Base-by-base conservation (phyloP, 352 stramenopile genomes). In the Pythium chondricola region DNA sequence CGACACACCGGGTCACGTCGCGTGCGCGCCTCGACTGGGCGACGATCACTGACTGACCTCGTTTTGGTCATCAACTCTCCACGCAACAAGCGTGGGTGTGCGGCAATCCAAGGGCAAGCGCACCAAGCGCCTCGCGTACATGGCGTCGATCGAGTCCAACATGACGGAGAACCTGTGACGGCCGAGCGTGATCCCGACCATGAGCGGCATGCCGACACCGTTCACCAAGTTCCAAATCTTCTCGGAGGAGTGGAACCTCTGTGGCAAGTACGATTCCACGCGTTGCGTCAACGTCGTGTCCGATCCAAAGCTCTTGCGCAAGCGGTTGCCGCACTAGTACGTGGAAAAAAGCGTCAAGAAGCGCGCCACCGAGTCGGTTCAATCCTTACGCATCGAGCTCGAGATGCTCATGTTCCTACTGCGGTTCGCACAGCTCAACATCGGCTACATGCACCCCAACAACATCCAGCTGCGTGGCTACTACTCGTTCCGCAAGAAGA, bases 221-320 rank as follows among this genome's bases (percentile, higher is more conserved):
- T 85, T 85, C 41, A 80, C 60, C 13, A 67, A 46, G 3, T 57
- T 79, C 46, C 65, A 69, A n/a, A 59, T 61, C 7, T 58, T 85
- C 29, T 80, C 69, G n/a, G 57, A 77, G 6, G 67, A 83, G 43
- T 84, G 69, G 74, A 86, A 86, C 55, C 27, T 83, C 20, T 86
- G 74, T 42, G 57, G 72, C 21, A 74, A 67, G 30, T 65, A 79
- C 46, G 74, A 86, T 33, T 69, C 71, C 35, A 67, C 67, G 4
- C 53, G 71, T 16, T 62, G 67, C 6, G 71, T 86, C 16, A 67
- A 83, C 43, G 71, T 86, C 13, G 71, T 85, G 0, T 50, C 58
- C 2, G 69, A 82, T 46, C 35, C 63, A 5, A 83, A 83, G 51
- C 50, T 79, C 0, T 63, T 79, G 54, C 65, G 68, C 22, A 80